A percentile compares a stretch with the other conserved stretches of the same genome.
These are phyloP conservation scores for Alternaria sp. DNA, from an alignment of 2,329 filamentous ascomycete species.

Conservation along the genomic window DNA sequence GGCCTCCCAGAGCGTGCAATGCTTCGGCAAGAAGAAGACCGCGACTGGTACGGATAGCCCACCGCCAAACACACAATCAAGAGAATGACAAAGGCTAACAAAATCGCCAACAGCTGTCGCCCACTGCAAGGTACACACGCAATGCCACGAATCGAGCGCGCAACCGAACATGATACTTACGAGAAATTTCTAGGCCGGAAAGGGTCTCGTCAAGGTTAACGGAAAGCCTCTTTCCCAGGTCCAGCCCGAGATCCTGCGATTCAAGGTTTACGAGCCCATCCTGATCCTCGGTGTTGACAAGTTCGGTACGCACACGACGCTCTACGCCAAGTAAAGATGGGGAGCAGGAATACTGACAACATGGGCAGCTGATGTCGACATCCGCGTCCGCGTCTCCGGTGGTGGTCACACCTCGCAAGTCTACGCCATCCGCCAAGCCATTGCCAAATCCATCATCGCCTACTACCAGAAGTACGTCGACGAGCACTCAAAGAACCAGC, in stretches of 20 bases:
- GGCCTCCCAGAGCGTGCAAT: conserved; percentile 69
- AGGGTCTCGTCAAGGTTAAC: conserved; percentile 98
- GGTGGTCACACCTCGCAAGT: conserved; percentile 98
- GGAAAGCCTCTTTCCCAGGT: conserved; percentile 93
- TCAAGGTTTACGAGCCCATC: conserved; percentile 99
- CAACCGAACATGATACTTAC: conserved; percentile 39
- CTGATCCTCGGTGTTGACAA: conserved; percentile 97
- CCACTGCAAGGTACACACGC: conserved; percentile 80
- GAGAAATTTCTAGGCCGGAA: conserved; percentile 65
- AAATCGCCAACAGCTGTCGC: conserved; percentile 72
- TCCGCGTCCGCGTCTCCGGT: conserved; percentile 93
- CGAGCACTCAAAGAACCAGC: conserved; percentile 99
- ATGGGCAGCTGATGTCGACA: conserved; percentile 78
- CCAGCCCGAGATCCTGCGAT: conserved; percentile 95
- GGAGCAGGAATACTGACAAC: conserved; percentile 24
- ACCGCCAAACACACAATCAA: conserved; percentile 1
- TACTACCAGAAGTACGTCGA: conserved; percentile 99
- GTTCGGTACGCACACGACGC: conserved; percentile 66
- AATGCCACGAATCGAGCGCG: conserved; percentile 32
- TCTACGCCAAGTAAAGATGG: conserved; percentile 12
- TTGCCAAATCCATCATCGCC: conserved; percentile 93
- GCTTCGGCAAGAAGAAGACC: conserved; percentile 90
- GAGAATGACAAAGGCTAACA: conserved; percentile 46
- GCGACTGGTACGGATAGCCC: conserved; percentile 54
- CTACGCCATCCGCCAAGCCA: conserved; percentile 98